Percentiles rank a stretch among this genome's conserved stretches.
These are phyloP conservation scores for Globisporangium heterothallicum DNA, from an alignment of 352 stramenopile genomes.

Conservation along the genomic window DNA sequence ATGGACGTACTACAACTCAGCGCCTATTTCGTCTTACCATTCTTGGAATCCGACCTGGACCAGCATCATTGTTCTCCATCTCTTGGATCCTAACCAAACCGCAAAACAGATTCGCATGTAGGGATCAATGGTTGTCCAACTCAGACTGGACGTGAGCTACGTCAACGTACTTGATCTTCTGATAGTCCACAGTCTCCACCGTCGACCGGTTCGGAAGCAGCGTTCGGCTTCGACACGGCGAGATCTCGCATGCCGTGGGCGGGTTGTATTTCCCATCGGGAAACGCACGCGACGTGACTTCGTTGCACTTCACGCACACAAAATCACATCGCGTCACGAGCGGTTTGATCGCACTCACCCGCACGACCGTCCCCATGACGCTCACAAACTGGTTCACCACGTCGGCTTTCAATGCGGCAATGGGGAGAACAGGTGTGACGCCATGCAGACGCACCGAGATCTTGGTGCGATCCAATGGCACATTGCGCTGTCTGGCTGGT, in stretches of 20 bases:
- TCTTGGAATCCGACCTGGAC: conserved; percentile 82
- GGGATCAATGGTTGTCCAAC: too few species aligned
- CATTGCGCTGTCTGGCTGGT: conserved; percentile 24
- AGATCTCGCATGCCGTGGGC: conserved; percentile 56
- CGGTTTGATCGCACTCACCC: conserved; percentile 81
- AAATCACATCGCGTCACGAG: conserved; percentile 86
- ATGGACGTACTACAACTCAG: not conserved
- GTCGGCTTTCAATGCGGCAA: conserved; percentile 70
- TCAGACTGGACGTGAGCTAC: too few species aligned
- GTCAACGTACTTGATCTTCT: conserved; percentile 76
- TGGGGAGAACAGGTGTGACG: conserved; percentile 56
- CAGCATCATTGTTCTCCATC: conserved; percentile 87
- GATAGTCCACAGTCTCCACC: conserved; percentile 87
- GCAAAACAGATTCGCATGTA: conserved; percentile 13
- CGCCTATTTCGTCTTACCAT: conserved; percentile 32
- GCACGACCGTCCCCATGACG: conserved; percentile 64
- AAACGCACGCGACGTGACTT: conserved; percentile 63
- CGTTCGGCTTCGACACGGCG: conserved; percentile 47
- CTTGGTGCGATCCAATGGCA: conserved; percentile 47
- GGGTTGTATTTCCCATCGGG: conserved; percentile 78
- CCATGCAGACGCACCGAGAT: conserved; percentile 55
- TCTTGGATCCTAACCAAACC: conserved; percentile 62
- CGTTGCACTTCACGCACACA: conserved; percentile 76
- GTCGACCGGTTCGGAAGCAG: conserved; percentile 80
- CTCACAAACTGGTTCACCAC: conserved; percentile 79